phyloP scores from a whole-genome alignment of 805 yeast species.

The Spathaspora sp. region DNA sequence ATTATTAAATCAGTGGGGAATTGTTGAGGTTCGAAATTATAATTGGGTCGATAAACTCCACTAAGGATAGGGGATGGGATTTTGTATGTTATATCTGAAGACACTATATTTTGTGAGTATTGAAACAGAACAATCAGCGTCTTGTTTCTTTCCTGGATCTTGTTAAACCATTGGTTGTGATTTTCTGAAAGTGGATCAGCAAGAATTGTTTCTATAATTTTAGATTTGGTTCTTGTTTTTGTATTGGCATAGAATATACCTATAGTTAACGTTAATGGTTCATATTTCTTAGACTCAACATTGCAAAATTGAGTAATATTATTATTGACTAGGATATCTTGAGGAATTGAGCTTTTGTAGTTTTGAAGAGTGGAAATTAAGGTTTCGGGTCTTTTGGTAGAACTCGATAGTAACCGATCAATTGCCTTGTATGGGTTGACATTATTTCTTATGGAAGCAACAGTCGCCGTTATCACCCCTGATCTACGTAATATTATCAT shows the following conservation, averaged over 20 bases:
- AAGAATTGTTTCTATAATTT: constrained; percentile 30
- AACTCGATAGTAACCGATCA: background rate
- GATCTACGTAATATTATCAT: background rate
- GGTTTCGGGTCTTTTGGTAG: background rate
- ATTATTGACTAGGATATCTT: constrained; percentile 4
- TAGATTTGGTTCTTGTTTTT: constrained; percentile 16
- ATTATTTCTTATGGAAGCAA: background rate
- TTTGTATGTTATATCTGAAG: background rate
- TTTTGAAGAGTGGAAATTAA: constrained; percentile 5
- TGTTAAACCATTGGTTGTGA: constrained; percentile 29
- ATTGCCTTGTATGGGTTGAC: background rate
- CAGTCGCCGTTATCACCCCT: background rate
- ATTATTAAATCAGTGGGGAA: constrained; percentile 11
- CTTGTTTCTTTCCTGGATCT: constrained; percentile 17
- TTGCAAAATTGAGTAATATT: constrained; percentile 6
- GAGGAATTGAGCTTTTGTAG: constrained; percentile 7
- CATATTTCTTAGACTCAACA: background rate
- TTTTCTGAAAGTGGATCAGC: constrained; percentile 38
- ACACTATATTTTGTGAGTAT: constrained; percentile 7
- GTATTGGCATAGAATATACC: constrained; percentile 33
- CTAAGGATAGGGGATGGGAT: constrained; percentile 9
- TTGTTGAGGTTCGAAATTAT: background rate
- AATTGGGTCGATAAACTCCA: constrained; percentile 4
- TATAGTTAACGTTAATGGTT: constrained; percentile 17
- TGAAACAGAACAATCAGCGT: constrained; percentile 16